Evolutionary conservation across 106 monocot species (phyloP).

Genomic region (Dendrobium officinale): DNA sequence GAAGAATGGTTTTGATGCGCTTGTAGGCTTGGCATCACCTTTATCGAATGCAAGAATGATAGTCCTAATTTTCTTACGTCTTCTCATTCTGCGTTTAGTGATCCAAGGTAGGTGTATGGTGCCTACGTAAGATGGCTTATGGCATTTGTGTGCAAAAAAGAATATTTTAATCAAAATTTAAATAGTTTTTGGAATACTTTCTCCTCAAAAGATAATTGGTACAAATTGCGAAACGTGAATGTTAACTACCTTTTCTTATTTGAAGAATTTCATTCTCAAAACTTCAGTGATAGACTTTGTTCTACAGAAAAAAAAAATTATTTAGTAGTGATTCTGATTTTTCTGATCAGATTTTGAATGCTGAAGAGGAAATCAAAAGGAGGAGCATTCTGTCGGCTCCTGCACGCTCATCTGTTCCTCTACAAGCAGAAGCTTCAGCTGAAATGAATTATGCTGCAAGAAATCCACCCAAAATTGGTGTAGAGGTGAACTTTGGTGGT

Average conservation of each 20-base stretch:
- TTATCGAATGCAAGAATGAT: too few relatives aligned
- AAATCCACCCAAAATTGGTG: conserved; percentile 33
- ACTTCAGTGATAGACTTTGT: background rate
- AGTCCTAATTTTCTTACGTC: too few relatives aligned
- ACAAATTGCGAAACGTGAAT: too few relatives aligned
- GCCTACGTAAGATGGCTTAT: too few relatives aligned
- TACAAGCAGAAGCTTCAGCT: conserved; percentile 30
- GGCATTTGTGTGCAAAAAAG: too few relatives aligned
- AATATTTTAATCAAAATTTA: too few relatives aligned
- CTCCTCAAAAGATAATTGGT: too few relatives aligned
- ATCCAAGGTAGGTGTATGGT: too few relatives aligned
- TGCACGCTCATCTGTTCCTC: conserved; percentile 20
- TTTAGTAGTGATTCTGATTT: background rate
- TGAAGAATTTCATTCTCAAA: background rate
- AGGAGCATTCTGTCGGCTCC: conserved; percentile 28
- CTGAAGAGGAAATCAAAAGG: conserved; percentile 82
- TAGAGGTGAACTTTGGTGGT: conserved; percentile 64
- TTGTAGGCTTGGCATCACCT: too few relatives aligned
- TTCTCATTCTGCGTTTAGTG: too few relatives aligned
- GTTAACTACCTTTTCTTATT: background rate
- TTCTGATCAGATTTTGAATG: conserved; percentile 60
- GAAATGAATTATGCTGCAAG: conserved; percentile 37
- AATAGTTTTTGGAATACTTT: too few relatives aligned
- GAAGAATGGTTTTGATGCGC: too few relatives aligned
- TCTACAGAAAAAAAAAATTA: background rate